A percentile compares a stretch with the other conserved stretches of the same genome.
Evolutionary conservation across 352 stramenopile genomes (phyloP).

Genomic region (Phytopythium cucurbitacearum): DNA sequence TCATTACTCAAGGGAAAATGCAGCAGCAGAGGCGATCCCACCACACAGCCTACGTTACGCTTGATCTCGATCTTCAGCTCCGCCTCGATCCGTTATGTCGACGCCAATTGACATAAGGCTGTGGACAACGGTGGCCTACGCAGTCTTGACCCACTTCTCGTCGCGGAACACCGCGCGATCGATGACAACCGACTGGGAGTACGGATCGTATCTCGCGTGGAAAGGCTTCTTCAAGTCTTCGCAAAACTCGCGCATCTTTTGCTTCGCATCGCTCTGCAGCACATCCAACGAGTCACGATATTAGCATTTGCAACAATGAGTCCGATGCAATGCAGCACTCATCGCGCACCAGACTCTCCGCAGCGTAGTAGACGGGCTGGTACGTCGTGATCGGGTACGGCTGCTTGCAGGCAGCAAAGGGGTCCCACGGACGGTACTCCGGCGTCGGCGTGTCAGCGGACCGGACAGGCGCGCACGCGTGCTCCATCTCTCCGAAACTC

Average conservation of each 20-base stretch:
- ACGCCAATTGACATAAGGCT: too few species aligned
- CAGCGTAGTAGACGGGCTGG: conserved; percentile 96
- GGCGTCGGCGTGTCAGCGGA: conserved; percentile 65
- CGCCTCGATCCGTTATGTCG: too few species aligned
- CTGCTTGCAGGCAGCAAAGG: conserved; percentile 89
- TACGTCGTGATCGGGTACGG: conserved; percentile 98
- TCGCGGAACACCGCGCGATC: conserved; percentile 69
- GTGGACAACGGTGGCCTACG: not conserved
- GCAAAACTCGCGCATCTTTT: conserved; percentile 94
- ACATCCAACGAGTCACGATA: not conserved
- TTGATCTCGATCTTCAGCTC: too few species aligned
- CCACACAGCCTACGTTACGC: not conserved
- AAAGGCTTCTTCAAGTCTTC: conserved; percentile 95
- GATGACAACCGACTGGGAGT: conserved; percentile 85
- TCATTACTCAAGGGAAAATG: not conserved
- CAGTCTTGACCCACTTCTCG: conserved; percentile 40
- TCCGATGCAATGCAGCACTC: not conserved
- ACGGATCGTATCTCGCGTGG: conserved; percentile 93
- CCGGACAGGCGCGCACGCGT: conserved; percentile 81
- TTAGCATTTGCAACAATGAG: not conserved
- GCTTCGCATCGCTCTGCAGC: conserved; percentile 83
- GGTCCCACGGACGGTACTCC: conserved; percentile 93
- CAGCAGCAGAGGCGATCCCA: conserved; percentile 1
- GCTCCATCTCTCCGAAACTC: conserved; percentile 97
- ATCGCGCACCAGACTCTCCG: conserved; percentile 85